Conservation (phyloP, 495 filamentous ascomycete genomes). For the Jackrogersella multiformis region DNA sequence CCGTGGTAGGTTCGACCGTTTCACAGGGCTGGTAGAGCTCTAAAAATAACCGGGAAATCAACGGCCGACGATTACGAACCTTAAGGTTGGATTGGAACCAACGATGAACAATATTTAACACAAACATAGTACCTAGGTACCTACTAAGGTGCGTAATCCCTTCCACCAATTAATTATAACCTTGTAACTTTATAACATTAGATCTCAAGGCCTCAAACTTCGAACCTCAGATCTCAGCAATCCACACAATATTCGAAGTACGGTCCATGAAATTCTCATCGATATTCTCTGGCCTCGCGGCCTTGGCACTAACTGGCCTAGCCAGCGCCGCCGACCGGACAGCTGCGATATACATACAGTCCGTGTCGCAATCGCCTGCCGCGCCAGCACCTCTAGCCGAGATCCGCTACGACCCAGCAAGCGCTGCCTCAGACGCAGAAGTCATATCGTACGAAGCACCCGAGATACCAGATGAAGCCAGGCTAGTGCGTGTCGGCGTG, state of each 20-base stretch:
- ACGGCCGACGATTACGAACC: conserved; percentile 21
- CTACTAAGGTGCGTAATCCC: background rate
- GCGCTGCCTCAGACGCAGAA: conserved; percentile 42
- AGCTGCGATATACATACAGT: conserved; percentile 57
- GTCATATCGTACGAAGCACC: conserved; percentile 59
- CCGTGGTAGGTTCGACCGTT: background rate
- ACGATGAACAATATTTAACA: conserved; percentile 32
- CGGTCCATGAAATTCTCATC: conserved; percentile 41
- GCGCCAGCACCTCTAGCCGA: conserved; percentile 57
- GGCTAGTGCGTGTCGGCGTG: conserved; percentile 59
- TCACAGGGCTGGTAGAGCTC: background rate
- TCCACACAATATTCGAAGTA: background rate
- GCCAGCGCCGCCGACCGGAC: conserved; percentile 43
- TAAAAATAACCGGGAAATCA: conserved; percentile 29
- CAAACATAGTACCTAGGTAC: background rate
- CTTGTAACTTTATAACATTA: background rate
- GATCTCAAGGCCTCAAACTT: too few relatives aligned
- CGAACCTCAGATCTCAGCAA: background rate
- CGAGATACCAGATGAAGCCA: conserved; percentile 50
- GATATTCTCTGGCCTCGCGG: conserved; percentile 46
- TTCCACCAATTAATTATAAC: background rate
- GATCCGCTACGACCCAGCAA: conserved; percentile 54
- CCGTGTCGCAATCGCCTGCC: conserved; percentile 44
- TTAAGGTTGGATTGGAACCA: too few relatives aligned
- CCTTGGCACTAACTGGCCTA: conserved; percentile 41